A percentile compares a stretch with the other conserved stretches of the same genome.
These are phyloP conservation scores for Vaccinium vitisidaea DNA, from an alignment of 148 eudicot species.

Conservation along the genomic window DNA sequence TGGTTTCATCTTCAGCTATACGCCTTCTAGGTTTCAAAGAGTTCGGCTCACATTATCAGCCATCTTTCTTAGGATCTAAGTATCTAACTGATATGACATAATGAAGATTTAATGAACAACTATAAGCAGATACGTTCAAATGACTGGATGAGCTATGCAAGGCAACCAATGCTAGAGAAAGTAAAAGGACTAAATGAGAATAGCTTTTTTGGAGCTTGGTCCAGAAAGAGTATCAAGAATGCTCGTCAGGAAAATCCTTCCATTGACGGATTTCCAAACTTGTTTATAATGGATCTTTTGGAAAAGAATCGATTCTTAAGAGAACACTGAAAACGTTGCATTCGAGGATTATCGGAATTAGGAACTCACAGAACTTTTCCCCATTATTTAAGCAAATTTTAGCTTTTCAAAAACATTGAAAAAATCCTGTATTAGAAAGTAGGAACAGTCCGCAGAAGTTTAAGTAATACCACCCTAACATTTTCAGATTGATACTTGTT, in stretches of 20 bases:
- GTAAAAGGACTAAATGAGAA: background rate
- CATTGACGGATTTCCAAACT: background rate
- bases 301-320: background rate
- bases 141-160: background rate
- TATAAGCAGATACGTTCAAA: too few relatives aligned
- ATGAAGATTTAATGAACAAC: background rate
- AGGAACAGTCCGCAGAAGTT: background rate
- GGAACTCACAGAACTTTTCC: background rate
- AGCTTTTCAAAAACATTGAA: background rate
- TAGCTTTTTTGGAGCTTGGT: background rate
- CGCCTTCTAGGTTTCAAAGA: background rate
- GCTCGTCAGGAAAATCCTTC: background rate
- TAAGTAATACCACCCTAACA: background rate
- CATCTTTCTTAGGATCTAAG: background rate
- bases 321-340: background rate
- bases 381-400: background rate
- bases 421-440: background rate
- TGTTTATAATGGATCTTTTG: background rate
- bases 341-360: background rate
- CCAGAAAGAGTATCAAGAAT: background rate
- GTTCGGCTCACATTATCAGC: background rate
- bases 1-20: background rate
- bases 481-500: background rate
- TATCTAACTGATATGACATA: background rate
- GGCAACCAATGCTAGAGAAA: background rate